phyloP scores from a whole-genome alignment of 805 yeast species.

The Danielia oregonensis region DNA sequence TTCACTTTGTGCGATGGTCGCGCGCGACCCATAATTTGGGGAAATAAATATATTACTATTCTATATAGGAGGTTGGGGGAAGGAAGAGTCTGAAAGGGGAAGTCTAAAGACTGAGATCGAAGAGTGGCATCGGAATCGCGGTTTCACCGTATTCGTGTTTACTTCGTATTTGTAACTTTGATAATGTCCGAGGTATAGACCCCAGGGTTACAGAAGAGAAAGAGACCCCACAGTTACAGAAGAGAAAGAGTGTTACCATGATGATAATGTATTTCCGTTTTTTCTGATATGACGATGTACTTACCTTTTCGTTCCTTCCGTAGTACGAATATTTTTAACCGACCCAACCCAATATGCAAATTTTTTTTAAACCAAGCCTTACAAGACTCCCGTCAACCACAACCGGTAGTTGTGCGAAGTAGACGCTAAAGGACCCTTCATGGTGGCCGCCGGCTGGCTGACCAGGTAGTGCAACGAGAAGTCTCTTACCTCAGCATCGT shows the following conservation, averaged over 20 bases:
- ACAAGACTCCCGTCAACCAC: slow-evolving; percentile 31
- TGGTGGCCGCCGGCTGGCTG: slow-evolving; percentile 10
- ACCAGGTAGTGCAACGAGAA: slow-evolving; percentile 35
- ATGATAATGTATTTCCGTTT: too few relatives aligned
- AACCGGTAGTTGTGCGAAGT: slow-evolving; percentile 38
- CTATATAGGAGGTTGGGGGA: slow-evolving; percentile 1
- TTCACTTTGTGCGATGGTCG: not conserved
- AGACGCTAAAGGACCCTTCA: slow-evolving; percentile 15
- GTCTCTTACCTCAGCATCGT: slow-evolving; percentile 21
- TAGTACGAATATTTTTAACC: slow-evolving; percentile 1
- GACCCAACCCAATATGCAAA: slow-evolving; percentile 3
- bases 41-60: not conserved
- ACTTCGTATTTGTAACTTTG: too few relatives aligned
- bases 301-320: not conserved
- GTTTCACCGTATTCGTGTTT: too few relatives aligned
- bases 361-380: not conserved
- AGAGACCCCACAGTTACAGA: too few relatives aligned
- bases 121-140: too few relatives aligned
- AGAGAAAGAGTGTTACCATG: too few relatives aligned
- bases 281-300: too few relatives aligned
- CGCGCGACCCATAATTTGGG: not conserved
- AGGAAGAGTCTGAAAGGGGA: too few relatives aligned
- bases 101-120: too few relatives aligned
- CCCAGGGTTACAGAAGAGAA: too few relatives aligned
- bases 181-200: too few relatives aligned